These are phyloP conservation scores for Esteya vermicola DNA, from an alignment of 2,329 filamentous ascomycete species.

Conservation along the genomic window DNA sequence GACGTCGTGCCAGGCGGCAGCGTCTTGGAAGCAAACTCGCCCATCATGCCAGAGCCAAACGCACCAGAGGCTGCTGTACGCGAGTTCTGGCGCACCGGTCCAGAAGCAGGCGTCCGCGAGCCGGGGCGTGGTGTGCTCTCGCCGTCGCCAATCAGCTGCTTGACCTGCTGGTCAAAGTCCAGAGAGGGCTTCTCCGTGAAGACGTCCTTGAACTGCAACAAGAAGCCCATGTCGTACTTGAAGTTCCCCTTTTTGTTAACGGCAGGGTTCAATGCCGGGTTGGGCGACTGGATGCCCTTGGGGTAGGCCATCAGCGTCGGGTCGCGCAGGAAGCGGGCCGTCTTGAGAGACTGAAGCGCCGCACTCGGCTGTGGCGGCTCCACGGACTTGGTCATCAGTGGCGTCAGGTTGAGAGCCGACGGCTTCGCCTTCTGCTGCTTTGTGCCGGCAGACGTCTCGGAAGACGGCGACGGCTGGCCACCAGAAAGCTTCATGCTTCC, in stretches of 20 bases:
- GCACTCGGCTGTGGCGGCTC: slow-evolving; percentile 89
- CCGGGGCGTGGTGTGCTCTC: slow-evolving; percentile 45
- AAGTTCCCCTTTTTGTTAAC: slow-evolving; percentile 70
- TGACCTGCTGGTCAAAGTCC: slow-evolving; percentile 87
- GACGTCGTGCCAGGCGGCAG: slow-evolving; percentile 68
- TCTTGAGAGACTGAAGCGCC: slow-evolving; percentile 84
- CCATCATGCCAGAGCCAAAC: slow-evolving; percentile 43
- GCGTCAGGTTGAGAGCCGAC: slow-evolving; percentile 71
- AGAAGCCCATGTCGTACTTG: slow-evolving; percentile 89
- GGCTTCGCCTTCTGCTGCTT: slow-evolving; percentile 62
- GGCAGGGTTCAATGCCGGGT: slow-evolving; percentile 74
- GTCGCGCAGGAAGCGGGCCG: slow-evolving; percentile 73
- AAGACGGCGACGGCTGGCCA: slow-evolving; percentile 15
- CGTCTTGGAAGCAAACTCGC: slow-evolving; percentile 51
- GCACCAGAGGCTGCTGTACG: slow-evolving; percentile 34
- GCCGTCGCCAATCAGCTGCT: slow-evolving; percentile 67
- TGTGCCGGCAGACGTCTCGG: slow-evolving; percentile 22
- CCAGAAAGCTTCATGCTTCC: slow-evolving; percentile 31
- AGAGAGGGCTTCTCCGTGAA: slow-evolving; percentile 94
- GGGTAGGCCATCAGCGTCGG: slow-evolving; percentile 69
- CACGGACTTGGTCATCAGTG: slow-evolving; percentile 67
- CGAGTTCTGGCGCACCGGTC: slow-evolving; percentile 34
- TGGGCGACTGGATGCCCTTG: slow-evolving; percentile 70
- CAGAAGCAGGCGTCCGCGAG: slow-evolving; percentile 40
- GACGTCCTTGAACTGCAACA: slow-evolving; percentile 89